A percentile compares a stretch with the other conserved stretches of the same genome.
phyloP scores from a whole-genome alignment of 306 rosid species.

The Quercus mongolica region DNA sequence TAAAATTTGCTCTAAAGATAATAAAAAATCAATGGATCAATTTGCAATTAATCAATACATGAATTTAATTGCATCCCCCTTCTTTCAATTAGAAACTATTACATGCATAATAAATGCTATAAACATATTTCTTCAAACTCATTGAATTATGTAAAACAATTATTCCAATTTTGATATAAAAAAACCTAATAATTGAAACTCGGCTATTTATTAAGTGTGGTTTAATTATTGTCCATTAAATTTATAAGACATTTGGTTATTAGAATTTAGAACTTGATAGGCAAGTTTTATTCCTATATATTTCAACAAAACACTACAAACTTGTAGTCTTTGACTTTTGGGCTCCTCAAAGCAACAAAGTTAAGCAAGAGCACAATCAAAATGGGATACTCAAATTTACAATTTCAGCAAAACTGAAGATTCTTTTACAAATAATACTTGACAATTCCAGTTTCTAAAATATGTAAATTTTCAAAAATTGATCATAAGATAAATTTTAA shows the following conservation, averaged over 20 bases:
- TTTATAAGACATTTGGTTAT: not conserved
- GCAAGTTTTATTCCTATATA: too few relatives aligned
- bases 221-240: not conserved
- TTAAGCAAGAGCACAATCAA: not conserved
- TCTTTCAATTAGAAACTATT: not conserved
- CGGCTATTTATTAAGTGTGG: not conserved
- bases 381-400: not conserved
- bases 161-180: not conserved
- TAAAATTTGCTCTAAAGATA: not conserved
- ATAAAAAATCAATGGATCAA: not conserved
- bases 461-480: not conserved
- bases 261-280: not conserved
- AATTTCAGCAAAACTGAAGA: not conserved
- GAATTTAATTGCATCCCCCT: not conserved
- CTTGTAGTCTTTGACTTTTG: too few relatives aligned
- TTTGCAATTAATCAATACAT: not conserved
- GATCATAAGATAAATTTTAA: not conserved
- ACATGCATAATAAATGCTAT: not conserved
- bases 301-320: too few relatives aligned
- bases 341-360: too few relatives aligned
- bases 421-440: not conserved
- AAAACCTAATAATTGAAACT: not conserved
- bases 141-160: not conserved
- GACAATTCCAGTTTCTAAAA: not conserved
- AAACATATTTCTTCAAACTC: not conserved